These are phyloP conservation scores for Fusarium dimerum DNA, from an alignment of 2,329 filamentous ascomycete species.

Conservation along the genomic window DNA sequence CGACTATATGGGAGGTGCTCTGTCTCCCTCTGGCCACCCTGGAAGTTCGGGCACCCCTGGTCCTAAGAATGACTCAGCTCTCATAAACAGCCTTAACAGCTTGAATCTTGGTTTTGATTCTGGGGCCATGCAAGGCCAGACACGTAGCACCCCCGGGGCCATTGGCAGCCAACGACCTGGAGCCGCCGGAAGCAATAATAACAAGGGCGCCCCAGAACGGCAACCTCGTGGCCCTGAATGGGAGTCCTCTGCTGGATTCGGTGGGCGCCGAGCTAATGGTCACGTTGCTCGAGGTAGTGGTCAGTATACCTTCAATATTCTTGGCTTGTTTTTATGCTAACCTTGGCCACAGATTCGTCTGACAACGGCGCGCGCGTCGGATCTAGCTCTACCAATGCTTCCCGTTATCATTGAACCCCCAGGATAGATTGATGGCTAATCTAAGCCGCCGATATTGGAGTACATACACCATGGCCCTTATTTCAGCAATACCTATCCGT, in stretches of 20 bases:
- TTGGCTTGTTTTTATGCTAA: constrained; percentile 12
- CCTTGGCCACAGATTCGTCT: constrained; percentile 39
- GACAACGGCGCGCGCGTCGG: constrained; percentile 43
- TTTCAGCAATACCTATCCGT: constrained; percentile 7
- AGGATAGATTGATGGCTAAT: not conserved
- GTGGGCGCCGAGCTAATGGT: constrained; percentile 57
- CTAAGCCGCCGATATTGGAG: not conserved
- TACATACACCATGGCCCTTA: constrained; percentile 8
- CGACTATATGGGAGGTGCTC: constrained; percentile 45
- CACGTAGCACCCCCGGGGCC: constrained; percentile 56
- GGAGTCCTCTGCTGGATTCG: constrained; percentile 57
- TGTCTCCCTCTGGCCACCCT: constrained; percentile 36
- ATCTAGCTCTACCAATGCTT: constrained; percentile 35
- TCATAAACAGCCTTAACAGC: constrained; percentile 51
- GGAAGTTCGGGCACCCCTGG: constrained; percentile 41
- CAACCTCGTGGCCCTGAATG: constrained; percentile 67
- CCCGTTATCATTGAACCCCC: constrained; percentile 38
- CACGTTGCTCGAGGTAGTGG: constrained; percentile 64
- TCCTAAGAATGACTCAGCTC: constrained; percentile 39
- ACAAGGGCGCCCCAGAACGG: constrained; percentile 55
- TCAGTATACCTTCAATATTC: constrained; percentile 36
- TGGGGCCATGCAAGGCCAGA: constrained; percentile 37
- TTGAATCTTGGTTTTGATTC: constrained; percentile 56
- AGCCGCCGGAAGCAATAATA: constrained; percentile 41
- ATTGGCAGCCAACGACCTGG: constrained; percentile 66